Percentiles rank a stretch among this genome's conserved stretches.
Evolutionary conservation across 1,284 basidiomycete species (phyloP).

Genomic region (Ceratobasidium papillatum): DNA sequence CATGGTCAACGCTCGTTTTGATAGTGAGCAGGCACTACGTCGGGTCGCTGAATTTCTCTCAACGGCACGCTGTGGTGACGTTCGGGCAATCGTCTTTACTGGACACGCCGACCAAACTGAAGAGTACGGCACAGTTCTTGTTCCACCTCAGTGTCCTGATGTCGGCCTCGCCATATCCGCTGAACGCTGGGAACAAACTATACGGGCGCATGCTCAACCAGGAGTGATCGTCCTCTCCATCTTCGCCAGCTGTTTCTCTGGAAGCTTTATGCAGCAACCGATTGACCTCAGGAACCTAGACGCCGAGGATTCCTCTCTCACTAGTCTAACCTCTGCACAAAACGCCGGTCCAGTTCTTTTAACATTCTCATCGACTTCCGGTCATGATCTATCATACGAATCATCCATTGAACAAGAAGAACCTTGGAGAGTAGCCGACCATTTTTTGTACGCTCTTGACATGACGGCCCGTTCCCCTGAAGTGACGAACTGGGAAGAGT

Average conservation of each 20-base stretch:
- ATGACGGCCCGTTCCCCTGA: not conserved
- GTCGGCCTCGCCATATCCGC: not conserved
- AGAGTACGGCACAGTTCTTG: not conserved
- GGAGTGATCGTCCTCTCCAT: slow-evolving; percentile 29
- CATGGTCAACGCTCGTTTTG: not conserved
- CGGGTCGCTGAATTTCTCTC: not conserved
- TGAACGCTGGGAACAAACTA: not conserved
- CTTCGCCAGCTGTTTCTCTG: slow-evolving; percentile 28
- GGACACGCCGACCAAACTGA: not conserved
- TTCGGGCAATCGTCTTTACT: slow-evolving; percentile 14
- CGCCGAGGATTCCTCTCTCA: not conserved
- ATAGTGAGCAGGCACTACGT: not conserved
- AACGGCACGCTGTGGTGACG: not conserved
- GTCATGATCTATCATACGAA: not conserved
- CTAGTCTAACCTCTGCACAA: too few relatives aligned
- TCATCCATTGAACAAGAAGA: not conserved
- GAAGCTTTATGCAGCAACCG: slow-evolving; percentile 7
- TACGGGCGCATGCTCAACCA: not conserved
- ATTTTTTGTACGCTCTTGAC: slow-evolving; percentile 11
- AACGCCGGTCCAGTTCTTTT: not conserved
- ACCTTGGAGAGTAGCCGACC: not conserved
- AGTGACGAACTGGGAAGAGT: not conserved
- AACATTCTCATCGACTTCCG: not conserved
- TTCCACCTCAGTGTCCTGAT: not conserved
- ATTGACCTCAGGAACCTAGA: not conserved